Conservation (phyloP, 73 alveolate species). For the Paramecium tetraurelia region DNA sequence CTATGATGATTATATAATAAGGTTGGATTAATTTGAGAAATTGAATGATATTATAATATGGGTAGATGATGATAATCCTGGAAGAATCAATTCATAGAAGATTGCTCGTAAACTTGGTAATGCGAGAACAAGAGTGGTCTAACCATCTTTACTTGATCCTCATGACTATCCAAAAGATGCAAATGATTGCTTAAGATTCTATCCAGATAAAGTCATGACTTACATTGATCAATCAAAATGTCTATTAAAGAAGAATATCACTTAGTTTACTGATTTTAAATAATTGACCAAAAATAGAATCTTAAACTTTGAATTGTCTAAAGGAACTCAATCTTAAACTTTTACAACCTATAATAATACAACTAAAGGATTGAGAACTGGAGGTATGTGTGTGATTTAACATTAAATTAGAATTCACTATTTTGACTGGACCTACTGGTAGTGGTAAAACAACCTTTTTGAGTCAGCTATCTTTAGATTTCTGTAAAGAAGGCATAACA, state of each 20-base stretch:
- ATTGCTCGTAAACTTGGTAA: slow-evolving; percentile 13
- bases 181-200: neutral
- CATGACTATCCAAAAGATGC: slow-evolving; percentile 39
- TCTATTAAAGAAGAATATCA: slow-evolving; percentile 1
- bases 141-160: slow-evolving; percentile 9
- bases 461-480: slow-evolving; percentile 80
- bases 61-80: slow-evolving; percentile 48
- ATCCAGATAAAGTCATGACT: neutral
- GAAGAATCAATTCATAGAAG: slow-evolving; percentile 30
- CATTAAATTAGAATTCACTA: slow-evolving; percentile 69
- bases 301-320: neutral
- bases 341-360: slow-evolving; percentile 55
- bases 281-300: slow-evolving; percentile 4
- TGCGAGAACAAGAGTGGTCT: neutral
- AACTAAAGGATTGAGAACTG: slow-evolving; percentile 83
- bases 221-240: neutral
- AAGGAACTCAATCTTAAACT: slow-evolving; percentile 47
- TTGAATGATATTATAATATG: slow-evolving; percentile 63
- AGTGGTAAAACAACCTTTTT: slow-evolving; percentile 91
- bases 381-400: slow-evolving; percentile 6
- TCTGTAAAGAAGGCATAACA: slow-evolving; percentile 68
- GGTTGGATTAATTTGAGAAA: slow-evolving; percentile 74
- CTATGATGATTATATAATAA: neutral
- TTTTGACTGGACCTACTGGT: slow-evolving; percentile 92
- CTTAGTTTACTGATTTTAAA: slow-evolving; percentile 22